A percentile compares a stretch with the other conserved stretches of the same genome.
Conservation (phyloP, 495 filamentous ascomycete genomes). For the Xylaria grammica region DNA sequence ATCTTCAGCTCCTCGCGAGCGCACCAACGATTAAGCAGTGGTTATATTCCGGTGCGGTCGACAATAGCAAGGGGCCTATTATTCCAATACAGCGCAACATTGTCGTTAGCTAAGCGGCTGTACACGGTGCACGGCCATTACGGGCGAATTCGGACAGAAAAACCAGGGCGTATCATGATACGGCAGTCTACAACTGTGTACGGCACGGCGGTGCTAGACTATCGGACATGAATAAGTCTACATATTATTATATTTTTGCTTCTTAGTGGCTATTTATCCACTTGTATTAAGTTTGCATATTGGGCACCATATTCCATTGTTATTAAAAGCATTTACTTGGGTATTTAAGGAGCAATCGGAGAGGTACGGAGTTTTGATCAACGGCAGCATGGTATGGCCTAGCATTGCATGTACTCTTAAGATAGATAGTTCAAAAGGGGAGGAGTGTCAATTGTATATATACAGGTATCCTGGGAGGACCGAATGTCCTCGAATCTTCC, state of each 20-base stretch:
- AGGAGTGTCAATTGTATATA: constrained; percentile 8
- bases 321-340: constrained; percentile 16
- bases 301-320: constrained; percentile 3
- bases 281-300: constrained; percentile 19
- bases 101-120: background rate
- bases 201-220: constrained; percentile 5
- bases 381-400: constrained; percentile 19
- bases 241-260: background rate
- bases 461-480: constrained; percentile 20
- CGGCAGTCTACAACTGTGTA: constrained; percentile 16
- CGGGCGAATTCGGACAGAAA: background rate
- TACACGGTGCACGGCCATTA: background rate
- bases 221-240: background rate
- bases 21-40: background rate
- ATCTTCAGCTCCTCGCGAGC: constrained; percentile 9
- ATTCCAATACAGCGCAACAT: background rate
- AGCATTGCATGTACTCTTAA: constrained; percentile 23
- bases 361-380: constrained; percentile 11
- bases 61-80: background rate
- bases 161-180: background rate
- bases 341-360: background rate
- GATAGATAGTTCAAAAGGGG: constrained; percentile 14
- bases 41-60: background rate
- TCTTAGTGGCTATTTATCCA: constrained; percentile 10
- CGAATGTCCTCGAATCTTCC: background rate